Evolutionary conservation across 805 yeast species (phyloP), one percentile per base, ranked within the genome.

Genomic region (Cyberlindnera euphorbiiphila): DNA sequence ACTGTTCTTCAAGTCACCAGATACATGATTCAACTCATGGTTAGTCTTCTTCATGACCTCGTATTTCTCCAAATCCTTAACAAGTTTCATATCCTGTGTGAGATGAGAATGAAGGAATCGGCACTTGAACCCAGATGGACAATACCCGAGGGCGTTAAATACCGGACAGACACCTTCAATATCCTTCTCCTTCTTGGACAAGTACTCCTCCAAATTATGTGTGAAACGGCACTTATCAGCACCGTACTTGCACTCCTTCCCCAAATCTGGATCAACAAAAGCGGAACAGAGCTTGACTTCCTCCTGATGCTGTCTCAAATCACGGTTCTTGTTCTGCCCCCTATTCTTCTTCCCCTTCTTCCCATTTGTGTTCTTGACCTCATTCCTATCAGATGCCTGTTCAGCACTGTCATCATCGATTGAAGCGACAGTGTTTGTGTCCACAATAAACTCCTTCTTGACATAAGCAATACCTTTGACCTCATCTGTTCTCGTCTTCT

Each of bases 51-150:
- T 53, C 15, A 49, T 59, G 47, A 43, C 53, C 8, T 62, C 72
- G 25, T 62, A 62, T 43, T 59, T 57, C 1, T 51, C 74, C 33
- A 59, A 57, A 53, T 76, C 78, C 37, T 59, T 68, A 24, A 69
- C 43, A 15, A 81, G 59, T 42, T 59, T 64, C 13, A 62, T 65
- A 13, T 69, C 81, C 22, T 54, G 55, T 48, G 72, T 57, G 53
- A 65, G 72, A 63, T 93, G 98, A 12, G 85, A 74, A 4, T 73
- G 65, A 40, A 93, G 71, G 86, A 96, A 93, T 52, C 96, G 76
- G 64, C 99, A 93, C 59, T 86, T 91, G 51, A 85, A 63, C 0
- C 98, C 98, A 44, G 83, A 74, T 4, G 96, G 95, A 68, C 99
- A 93, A 54, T 76, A 80, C 0, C 99, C 99, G 24, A 86, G 66